phyloP scores from a whole-genome alignment of 2,329 filamentous ascomycete species.

The Phialemoniopsis sp. region DNA sequence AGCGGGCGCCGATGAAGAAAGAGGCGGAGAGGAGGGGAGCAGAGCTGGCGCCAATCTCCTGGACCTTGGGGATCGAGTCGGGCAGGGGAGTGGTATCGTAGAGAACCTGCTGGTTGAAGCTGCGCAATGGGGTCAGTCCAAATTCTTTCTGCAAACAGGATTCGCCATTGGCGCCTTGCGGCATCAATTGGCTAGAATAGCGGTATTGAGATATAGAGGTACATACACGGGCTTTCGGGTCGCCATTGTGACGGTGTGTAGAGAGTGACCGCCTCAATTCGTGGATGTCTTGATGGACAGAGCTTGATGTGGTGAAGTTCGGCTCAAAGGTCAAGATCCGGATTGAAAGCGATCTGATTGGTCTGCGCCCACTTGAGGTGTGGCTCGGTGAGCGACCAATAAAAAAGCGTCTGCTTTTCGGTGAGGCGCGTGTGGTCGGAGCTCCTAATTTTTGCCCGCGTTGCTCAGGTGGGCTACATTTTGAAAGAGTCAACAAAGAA shows the following conservation, averaged over 20 bases:
- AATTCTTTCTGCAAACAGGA: not conserved
- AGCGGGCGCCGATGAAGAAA: slow-evolving; percentile 96
- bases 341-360: slow-evolving; percentile 11
- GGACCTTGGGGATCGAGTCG: slow-evolving; percentile 83
- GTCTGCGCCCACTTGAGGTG: slow-evolving; percentile 3
- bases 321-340: no score
- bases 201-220: not conserved
- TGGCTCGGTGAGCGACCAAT: slow-evolving; percentile 9
- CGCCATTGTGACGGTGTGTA: slow-evolving; percentile 48
- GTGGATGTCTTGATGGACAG: slow-evolving; percentile 1
- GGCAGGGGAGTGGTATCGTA: slow-evolving; percentile 96
- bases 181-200: slow-evolving; percentile 9
- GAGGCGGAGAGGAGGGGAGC: slow-evolving; percentile 87
- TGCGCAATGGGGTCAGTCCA: slow-evolving; percentile 31
- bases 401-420: slow-evolving; percentile 1
- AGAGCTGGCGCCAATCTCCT: slow-evolving; percentile 89
- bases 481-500: no score
- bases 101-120: slow-evolving; percentile 92
- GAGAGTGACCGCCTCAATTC: no score
- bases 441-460: no score
- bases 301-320: slow-evolving; percentile 10
- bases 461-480: no score
- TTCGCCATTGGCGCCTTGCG: slow-evolving; percentile 16
- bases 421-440: no score
- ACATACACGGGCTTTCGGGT: slow-evolving; percentile 55